Evolutionary conservation across 2,329 filamentous ascomycete species (phyloP).

Genomic region (Exophiala alcalophila): DNA sequence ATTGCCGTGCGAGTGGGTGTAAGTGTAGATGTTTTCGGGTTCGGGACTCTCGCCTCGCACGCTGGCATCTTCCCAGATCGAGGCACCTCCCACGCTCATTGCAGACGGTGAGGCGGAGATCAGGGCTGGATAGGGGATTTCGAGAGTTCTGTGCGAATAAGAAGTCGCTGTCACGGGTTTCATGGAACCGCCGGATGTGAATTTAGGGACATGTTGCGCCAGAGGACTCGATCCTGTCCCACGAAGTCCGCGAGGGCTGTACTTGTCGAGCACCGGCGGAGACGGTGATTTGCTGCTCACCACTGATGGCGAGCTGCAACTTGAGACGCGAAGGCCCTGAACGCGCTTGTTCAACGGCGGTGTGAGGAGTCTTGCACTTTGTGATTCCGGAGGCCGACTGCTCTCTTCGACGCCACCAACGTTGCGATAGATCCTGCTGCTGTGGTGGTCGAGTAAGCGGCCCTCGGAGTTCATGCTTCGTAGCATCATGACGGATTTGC

Average conservation of each 20-base stretch:
- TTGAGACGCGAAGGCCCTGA: slow-evolving; percentile 12
- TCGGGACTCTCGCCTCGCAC: slow-evolving; percentile 24
- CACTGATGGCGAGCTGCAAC: slow-evolving; percentile 12
- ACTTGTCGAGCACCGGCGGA: slow-evolving; percentile 10
- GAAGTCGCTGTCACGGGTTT: background rate
- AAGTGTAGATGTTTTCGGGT: slow-evolving; percentile 1
- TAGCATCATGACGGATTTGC: slow-evolving; percentile 33
- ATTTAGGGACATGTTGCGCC: too few species aligned
- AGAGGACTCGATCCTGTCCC: slow-evolving; percentile 8
- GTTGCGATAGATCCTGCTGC: background rate
- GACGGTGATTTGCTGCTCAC: slow-evolving; percentile 16
- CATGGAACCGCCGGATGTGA: too few species aligned
- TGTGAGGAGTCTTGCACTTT: too few species aligned
- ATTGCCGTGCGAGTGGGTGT: background rate
- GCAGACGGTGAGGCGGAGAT: slow-evolving; percentile 16
- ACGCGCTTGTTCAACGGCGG: slow-evolving; percentile 17
- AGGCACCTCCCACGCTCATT: slow-evolving; percentile 28
- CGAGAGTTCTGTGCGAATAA: background rate
- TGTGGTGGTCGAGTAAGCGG: slow-evolving; percentile 21
- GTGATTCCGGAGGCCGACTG: slow-evolving; percentile 3
- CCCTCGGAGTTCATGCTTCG: slow-evolving; percentile 30
- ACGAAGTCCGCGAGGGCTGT: slow-evolving; percentile 23
- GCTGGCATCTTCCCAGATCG: slow-evolving; percentile 42
- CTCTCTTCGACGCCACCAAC: background rate
- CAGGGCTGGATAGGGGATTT: background rate